Evolutionary conservation across 1,284 basidiomycete genomes (phyloP), one percentile per base, ranked within the genome.

Genomic region (Cryptococcus sp.): DNA sequence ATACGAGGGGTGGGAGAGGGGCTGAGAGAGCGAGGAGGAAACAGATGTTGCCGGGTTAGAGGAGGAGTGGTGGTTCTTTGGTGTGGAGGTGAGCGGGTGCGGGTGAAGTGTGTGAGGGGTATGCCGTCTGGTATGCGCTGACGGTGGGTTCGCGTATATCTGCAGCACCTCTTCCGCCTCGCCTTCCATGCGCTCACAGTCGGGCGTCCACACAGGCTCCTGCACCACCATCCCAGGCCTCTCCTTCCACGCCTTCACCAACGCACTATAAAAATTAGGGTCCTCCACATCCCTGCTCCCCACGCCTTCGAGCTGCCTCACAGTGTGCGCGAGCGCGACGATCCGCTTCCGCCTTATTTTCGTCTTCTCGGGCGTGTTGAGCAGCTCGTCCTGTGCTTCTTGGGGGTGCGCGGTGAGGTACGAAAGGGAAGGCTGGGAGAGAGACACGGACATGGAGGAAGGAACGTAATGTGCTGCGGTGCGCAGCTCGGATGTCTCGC

Each of bases 321-420:
- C 68, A 4, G 68, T 70, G 54, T 70, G 68, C 35, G 68, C 68
- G 7, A 70, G 52, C 21, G 66, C 65, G 15, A 67, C 62, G 21
- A 70, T 67, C 28, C 65, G 50, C 43, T 70, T 68, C 24, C 67
- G 42, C 23, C 45, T 4, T 35, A 53, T 47, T 6, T 62, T 49
- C 16, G 53, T 51, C 40, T 62, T 61, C n/a, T 60, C 59, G 0
- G 66, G 66, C 4, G 64, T 64, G 37, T 59, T 57, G 1, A 56
- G 40, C 1, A 61, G 40, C 36, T 61, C 53, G 20, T 56, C 54
- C 15, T 54, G 18, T 18, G 44, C 52, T 40, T 53, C 50, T 8
- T 42, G 23, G 36, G n/a, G n/a, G n/a, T n/a, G n/a, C n/a, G n/a
- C 18, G 23, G 35, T 36, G 28, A 24, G 3, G 11, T 53, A 23